These are phyloP conservation scores for Sanghuangporus sanghuang DNA, from an alignment of 1,284 basidiomycete species.

Conservation along the genomic window DNA sequence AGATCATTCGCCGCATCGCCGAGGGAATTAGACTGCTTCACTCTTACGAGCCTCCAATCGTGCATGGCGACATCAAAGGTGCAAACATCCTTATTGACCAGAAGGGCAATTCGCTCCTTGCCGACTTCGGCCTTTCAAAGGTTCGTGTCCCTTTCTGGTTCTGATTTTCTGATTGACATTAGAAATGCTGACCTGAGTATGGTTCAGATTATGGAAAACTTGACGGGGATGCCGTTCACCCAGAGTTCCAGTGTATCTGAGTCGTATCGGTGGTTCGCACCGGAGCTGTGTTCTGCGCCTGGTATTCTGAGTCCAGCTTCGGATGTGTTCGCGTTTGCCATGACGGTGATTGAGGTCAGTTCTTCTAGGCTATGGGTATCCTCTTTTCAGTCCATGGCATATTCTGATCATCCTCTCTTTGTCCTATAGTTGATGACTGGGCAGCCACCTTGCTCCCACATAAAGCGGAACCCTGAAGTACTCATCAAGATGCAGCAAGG, in stretches of 20 bases:
- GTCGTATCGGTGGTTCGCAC: slow-evolving; percentile 49
- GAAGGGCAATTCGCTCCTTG: slow-evolving; percentile 42
- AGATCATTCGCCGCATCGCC: slow-evolving; percentile 40
- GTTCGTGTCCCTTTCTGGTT: neutral
- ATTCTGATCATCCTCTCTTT: neutral
- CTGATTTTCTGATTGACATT: neutral
- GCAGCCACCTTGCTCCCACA: slow-evolving; percentile 39
- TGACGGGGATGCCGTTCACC: slow-evolving; percentile 47
- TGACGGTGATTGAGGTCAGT: slow-evolving; percentile 50
- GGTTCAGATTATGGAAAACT: slow-evolving; percentile 46
- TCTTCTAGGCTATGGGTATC: neutral
- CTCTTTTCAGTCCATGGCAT: too few relatives aligned
- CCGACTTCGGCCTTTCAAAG: slow-evolving; percentile 48
- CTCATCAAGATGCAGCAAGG: slow-evolving; percentile 39
- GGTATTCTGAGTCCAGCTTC: slow-evolving; percentile 42
- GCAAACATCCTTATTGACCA: slow-evolving; percentile 47
- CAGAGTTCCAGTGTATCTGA: slow-evolving; percentile 47
- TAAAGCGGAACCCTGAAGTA: slow-evolving; percentile 46
- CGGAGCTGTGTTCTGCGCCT: slow-evolving; percentile 46
- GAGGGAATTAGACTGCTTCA: slow-evolving; percentile 45
- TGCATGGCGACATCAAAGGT: slow-evolving; percentile 50
- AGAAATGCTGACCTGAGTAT: neutral
- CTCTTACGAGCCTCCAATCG: slow-evolving; percentile 40
- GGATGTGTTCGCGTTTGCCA: slow-evolving; percentile 49
- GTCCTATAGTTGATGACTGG: slow-evolving; percentile 43